Base-by-base conservation (phyloP, 2,329 filamentous ascomycete genomes). In the Acrocalymma vagum region DNA sequence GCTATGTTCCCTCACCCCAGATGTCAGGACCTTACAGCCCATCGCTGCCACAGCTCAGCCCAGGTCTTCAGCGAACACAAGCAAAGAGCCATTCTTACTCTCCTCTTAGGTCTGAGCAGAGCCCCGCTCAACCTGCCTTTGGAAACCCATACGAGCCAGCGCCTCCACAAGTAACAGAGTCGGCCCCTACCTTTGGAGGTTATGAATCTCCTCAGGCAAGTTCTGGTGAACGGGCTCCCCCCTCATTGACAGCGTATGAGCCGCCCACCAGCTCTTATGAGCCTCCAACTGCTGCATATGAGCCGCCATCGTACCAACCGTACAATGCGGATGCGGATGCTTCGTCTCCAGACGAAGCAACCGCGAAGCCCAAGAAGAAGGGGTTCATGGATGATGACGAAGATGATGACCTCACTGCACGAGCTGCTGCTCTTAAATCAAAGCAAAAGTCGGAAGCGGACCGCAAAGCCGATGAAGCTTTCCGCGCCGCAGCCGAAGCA, bases 351-450 rank as follows among this genome's bases (percentile, higher is more conserved):
- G 45, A 64, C 3, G 69, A 71, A 5, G 74, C 74, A 2, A 75
- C 79, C 9, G 52, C 72, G 20, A 33, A 53, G 6, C 75, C 80
- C 6, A 74, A 77, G 36, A 89, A 88, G 73, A 91, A 88, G 66
- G 84, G 82, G 15, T 85, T 90, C 58, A 88, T 94, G 80, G 86
- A 93, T 60, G 87, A 93, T 51, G 88, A 93, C 18, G 87, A 91
- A 9, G 88, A 90, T 16, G 84, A 88, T 43, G 79, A 88, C 28
- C 75, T 83, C 21, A 73, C 74, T 6, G 64, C 72, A 25, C 74
- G 76, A 22, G 80, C 78, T 28, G 74, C 81, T 2, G 73, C 77
- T 3, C 69, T 79, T 36, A 79, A 75, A 49, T 79, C 76, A 18
- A 86, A 87, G 65, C 79, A 86, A 65, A 69, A 67, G 40, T 62